A percentile compares a stretch with the other conserved stretches of the same genome.
phyloP scores from a whole-genome alignment of 306 rosid species.

The Vigna nakashimae region DNA sequence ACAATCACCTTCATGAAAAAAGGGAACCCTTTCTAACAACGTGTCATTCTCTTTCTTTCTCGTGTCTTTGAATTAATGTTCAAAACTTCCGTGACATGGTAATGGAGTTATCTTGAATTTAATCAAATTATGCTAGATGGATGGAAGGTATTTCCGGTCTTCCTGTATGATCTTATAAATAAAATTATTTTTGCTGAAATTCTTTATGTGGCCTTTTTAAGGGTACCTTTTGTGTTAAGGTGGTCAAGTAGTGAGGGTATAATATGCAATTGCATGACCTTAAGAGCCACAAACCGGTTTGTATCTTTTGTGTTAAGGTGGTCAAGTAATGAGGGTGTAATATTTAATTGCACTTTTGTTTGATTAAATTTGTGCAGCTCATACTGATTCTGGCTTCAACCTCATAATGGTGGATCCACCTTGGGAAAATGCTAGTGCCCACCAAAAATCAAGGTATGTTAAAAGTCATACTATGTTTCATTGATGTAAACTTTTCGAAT shows the following conservation, averaged over 20 bases:
- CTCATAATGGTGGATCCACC: conserved; percentile 91
- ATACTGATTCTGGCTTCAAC: conserved; percentile 72
- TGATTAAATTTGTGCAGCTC: conserved; percentile 50
- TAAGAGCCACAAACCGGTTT: conserved; percentile 14
- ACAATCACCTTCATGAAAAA: conserved; percentile 22
- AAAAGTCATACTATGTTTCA: not conserved
- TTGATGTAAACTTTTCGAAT: conserved; percentile 1
- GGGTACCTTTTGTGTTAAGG: conserved; percentile 30
- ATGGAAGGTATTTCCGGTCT: conserved; percentile 25
- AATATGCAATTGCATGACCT: conserved; percentile 27
- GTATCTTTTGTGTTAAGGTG: conserved; percentile 25
- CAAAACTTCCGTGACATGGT: conserved; percentile 27
- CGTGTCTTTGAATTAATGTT: conserved; percentile 9
- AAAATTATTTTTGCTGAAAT: conserved; percentile 22
- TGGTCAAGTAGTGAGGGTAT: not conserved
- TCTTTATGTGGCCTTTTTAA: conserved; percentile 25
- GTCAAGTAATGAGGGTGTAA: not conserved
- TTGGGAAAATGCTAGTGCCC: conserved; percentile 97
- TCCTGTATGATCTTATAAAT: conserved; percentile 36
- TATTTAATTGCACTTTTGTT: conserved; percentile 10
- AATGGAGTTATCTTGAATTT: conserved; percentile 27
- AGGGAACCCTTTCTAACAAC: not conserved
- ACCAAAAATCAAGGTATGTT: conserved; percentile 73
- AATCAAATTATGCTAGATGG: conserved; percentile 30
- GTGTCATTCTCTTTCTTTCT: conserved; percentile 18